Conservation (phyloP, 176 grass and related monocot genomes). For the Eleusine coracana region DNA sequence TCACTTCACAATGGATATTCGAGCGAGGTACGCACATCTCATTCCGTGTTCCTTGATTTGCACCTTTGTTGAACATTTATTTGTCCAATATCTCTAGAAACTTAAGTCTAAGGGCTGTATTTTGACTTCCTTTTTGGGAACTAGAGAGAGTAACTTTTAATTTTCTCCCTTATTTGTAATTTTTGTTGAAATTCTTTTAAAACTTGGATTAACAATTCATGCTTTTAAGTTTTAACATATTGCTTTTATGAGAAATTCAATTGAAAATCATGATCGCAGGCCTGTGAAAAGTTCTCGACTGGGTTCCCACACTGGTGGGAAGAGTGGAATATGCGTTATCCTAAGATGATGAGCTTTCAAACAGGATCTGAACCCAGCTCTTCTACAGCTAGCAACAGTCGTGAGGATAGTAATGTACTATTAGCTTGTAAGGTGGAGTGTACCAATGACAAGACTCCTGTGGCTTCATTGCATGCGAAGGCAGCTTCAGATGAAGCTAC, state of each 20-base stretch:
- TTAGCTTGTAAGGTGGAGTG: neutral
- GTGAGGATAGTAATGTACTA: neutral
- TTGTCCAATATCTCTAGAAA: no score
- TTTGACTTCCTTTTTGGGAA: no score
- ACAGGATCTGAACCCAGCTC: neutral
- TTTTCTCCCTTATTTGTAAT: no score
- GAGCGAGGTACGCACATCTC: conserved; percentile 4
- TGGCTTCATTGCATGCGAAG: conserved; percentile 25
- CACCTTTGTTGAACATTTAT: no score
- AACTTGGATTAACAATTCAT: neutral
- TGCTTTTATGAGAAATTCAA: conserved; percentile 2
- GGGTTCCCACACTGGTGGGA: conserved; percentile 45
- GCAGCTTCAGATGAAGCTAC: conserved; percentile 25
- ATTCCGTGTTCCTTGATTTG: no score
- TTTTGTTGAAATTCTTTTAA: no score
- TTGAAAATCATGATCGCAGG: conserved; percentile 41
- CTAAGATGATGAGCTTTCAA: neutral
- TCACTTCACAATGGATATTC: conserved; percentile 25
- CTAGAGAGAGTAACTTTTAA: no score
- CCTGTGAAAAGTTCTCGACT: conserved; percentile 13
- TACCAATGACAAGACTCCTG: neutral
- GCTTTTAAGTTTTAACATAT: neutral
- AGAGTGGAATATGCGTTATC: conserved; percentile 12
- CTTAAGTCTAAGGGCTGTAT: no score
- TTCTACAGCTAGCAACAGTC: neutral